phyloP scores from a whole-genome alignment of 2,329 filamentous ascomycete genomes.

The Fusarium nodosum region DNA sequence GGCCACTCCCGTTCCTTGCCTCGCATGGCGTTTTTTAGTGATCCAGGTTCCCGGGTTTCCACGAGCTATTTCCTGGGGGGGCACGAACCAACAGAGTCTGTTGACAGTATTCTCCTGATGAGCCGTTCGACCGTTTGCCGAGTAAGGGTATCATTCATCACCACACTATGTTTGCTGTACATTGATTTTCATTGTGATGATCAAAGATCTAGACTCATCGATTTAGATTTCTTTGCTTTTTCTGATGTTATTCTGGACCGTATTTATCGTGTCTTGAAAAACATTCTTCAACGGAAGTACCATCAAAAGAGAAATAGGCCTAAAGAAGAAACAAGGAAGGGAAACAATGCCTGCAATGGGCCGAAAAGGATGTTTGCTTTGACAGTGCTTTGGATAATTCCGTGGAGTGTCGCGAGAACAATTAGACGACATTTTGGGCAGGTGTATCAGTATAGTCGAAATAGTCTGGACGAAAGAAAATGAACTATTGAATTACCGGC shows the following conservation, averaged over 20 bases:
- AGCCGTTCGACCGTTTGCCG: not conserved
- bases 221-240: not conserved
- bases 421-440: not conserved
- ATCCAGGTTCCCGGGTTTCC: conserved; percentile 15
- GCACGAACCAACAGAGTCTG: not conserved
- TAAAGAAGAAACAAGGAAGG: not conserved
- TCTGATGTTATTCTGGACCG: not conserved
- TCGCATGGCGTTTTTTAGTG: conserved; percentile 29
- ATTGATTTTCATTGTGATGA: not conserved
- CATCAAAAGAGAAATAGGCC: not conserved
- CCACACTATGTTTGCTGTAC: not conserved
- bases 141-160: not conserved
- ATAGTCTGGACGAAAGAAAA: not conserved
- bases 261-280: too few relatives aligned
- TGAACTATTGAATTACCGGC: not conserved
- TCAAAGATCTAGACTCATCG: not conserved
- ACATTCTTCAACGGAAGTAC: not conserved
- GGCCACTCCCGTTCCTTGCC: conserved; percentile 43
- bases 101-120: too few relatives aligned
- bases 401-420: not conserved
- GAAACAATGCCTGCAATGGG: not conserved
- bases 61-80: not conserved
- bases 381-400: not conserved
- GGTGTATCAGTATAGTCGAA: not conserved
- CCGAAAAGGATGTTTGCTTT: not conserved